Evolutionary conservation across 352 stramenopile genomes (phyloP).

Genomic region (Thraustotheca clavata): DNA sequence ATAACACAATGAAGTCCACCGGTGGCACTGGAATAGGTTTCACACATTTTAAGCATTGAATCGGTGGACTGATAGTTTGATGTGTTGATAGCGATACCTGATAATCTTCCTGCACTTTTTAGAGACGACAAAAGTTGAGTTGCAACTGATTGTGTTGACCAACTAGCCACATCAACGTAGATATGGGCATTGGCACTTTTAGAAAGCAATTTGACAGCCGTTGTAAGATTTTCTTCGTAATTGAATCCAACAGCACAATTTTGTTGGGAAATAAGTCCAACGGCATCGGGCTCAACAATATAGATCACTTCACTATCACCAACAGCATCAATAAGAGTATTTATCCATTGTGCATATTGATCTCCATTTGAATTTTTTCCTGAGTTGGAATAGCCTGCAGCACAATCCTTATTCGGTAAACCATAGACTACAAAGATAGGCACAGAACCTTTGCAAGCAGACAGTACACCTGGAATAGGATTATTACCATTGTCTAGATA

Average conservation of each 20-base stretch:
- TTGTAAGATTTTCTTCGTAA: conserved; percentile 5
- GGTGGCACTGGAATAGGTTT: conserved; percentile 21
- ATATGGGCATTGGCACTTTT: not conserved
- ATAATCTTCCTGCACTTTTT: conserved; percentile 23
- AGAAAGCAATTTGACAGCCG: not conserved
- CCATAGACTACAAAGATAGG: conserved; percentile 49
- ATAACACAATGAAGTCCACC: conserved; percentile 32
- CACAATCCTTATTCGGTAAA: conserved; percentile 65
- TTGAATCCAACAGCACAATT: not conserved
- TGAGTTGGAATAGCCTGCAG: conserved; percentile 29
- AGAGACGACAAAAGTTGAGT: conserved; percentile 31
- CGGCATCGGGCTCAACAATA: conserved; percentile 17
- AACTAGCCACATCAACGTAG: conserved; percentile 10
- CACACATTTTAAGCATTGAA: conserved; percentile 43
- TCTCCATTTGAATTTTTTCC: conserved; percentile 26
- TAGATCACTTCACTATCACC: conserved; percentile 6
- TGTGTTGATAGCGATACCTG: conserved; percentile 57
- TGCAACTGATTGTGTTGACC: not conserved
- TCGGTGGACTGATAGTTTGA: conserved; percentile 55
- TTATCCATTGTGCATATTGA: conserved; percentile 42
- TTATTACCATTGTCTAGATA: not conserved
- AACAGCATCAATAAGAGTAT: conserved; percentile 23
- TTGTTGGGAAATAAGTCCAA: conserved; percentile 6
- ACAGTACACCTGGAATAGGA: not conserved
- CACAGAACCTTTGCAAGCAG: conserved; percentile 2